Base-by-base conservation (phyloP, 495 filamentous ascomycete genomes). In the Aspergillus haitiensis region DNA sequence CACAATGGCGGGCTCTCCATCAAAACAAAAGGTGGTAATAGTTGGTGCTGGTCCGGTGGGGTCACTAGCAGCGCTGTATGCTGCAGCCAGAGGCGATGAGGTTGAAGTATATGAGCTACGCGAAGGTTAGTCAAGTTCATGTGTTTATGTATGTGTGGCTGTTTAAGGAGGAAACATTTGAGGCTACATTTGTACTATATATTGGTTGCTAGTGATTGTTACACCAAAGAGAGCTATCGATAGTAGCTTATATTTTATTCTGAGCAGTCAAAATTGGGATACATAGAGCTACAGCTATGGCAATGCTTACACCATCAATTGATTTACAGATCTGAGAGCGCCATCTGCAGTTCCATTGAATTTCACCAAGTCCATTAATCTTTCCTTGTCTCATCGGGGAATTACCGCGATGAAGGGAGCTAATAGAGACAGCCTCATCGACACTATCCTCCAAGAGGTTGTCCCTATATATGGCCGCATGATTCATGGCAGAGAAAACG, bases 391-490 rank as follows among this genome's bases (percentile, higher is more conserved):
- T 0, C 91, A 97, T 71, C 87, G 94, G 35, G 94, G 94, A n/a
- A 89, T 97, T 68, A 91, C 90, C 66, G 87, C 93, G 35, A 86
- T 98, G 75, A 80, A 82, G 27, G 74, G 88, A 60, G 84, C 90
- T 1, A 74, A 82, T 45, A 80, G 82, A 15, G 69, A 80, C 6
- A 81, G 82, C 10, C 80, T 97, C 31, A 79, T 95, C 50, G 81
- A 92, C 1, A 81, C 87, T 66, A 82, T 98, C 21, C 78, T 93
- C 45, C 72, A 71, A 13, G 83, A 88, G 48, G 90, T 93, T 0
- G 91, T 97, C 55, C 95, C 95, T 6, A 96, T 99, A 91, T 76
- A 87, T 60, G 93, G 93, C 9, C 91, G 94, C n/a, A 98, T 98
- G 94, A 94, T 99, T 52, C 94, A 99, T 68, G 87, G 90, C 21